phyloP scores from a whole-genome alignment of 495 filamentous ascomycete genomes.

The Penicilliopsis zonata region DNA sequence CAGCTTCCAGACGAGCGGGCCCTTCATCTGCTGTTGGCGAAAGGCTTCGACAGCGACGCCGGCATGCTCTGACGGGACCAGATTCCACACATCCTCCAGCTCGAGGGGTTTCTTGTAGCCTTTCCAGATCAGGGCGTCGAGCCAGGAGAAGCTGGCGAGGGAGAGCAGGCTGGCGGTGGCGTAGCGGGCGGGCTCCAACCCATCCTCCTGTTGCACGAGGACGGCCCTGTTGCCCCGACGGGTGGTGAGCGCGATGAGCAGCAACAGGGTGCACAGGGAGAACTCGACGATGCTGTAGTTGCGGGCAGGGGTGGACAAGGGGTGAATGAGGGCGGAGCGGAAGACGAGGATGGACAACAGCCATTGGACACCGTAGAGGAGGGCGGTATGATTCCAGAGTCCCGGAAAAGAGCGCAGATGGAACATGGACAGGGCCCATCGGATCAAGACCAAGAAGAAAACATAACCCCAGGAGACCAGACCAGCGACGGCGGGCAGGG shows the following conservation, averaged over 20 bases:
- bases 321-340: conserved; percentile 76
- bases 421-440: conserved; percentile 59
- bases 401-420: conserved; percentile 50
- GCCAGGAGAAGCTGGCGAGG: conserved; percentile 78
- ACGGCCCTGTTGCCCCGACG: conserved; percentile 89
- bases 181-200: conserved; percentile 73
- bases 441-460: conserved; percentile 56
- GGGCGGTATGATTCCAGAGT: conserved; percentile 87
- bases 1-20: conserved; percentile 67
- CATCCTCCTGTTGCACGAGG: conserved; percentile 72
- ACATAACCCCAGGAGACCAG: conserved; percentile 73
- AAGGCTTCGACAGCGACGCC: conserved; percentile 67
- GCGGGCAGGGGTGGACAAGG: conserved; percentile 41
- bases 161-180: conserved; percentile 81
- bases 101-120: conserved; percentile 84
- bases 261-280: conserved; percentile 56
- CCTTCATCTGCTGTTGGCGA: conserved; percentile 76
- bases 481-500: conserved; percentile 49
- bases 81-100: conserved; percentile 81
- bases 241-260: conserved; percentile 63
- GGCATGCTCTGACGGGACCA: conserved; percentile 79
- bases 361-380: conserved; percentile 79
- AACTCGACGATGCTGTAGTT: conserved; percentile 60
- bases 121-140: conserved; percentile 78
- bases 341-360: conserved; percentile 62